These are phyloP conservation scores for Termitomyces sp. DNA, from an alignment of 768 basidiomycete genomes.

Conservation along the genomic window DNA sequence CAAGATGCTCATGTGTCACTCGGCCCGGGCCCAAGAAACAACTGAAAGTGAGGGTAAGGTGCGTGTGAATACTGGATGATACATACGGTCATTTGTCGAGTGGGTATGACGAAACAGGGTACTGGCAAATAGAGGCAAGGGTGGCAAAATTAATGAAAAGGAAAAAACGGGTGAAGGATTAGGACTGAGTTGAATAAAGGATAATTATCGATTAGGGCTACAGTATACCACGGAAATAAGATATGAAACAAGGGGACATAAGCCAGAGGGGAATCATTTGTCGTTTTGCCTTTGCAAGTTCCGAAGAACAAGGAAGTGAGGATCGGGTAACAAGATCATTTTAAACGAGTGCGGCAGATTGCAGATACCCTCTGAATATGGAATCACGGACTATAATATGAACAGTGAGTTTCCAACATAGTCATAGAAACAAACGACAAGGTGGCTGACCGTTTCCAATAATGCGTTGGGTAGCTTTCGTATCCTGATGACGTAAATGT, in stretches of 20 bases:
- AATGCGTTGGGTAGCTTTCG: conserved; percentile 77
- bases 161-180: not conserved
- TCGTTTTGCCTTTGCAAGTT: conserved; percentile 1
- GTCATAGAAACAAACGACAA: not conserved
- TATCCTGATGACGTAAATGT: conserved; percentile 43
- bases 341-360: conserved; percentile 67
- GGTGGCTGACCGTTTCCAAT: conserved; percentile 65
- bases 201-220: conserved; percentile 8
- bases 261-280: conserved; percentile 2
- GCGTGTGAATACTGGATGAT: conserved; percentile 1
- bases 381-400: conserved; percentile 55
- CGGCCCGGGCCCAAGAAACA: conserved; percentile 2
- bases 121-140: conserved; percentile 1
- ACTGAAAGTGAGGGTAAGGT: not conserved
- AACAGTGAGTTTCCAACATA: conserved; percentile 8
- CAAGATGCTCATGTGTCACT: conserved; percentile 2
- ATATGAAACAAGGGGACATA: conserved; percentile 4
- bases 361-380: conserved; percentile 69
- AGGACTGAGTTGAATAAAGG: conserved; percentile 3
- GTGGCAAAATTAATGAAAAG: not conserved
- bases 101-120: conserved; percentile 7
- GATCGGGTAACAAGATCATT: not conserved
- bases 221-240: conserved; percentile 4
- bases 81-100: conserved; percentile 8
- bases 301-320: not conserved